Evolutionary conservation across 805 yeast genomes (phyloP), one percentile per base, ranked within the genome.

Genomic region (Candida ipomoeae): DNA sequence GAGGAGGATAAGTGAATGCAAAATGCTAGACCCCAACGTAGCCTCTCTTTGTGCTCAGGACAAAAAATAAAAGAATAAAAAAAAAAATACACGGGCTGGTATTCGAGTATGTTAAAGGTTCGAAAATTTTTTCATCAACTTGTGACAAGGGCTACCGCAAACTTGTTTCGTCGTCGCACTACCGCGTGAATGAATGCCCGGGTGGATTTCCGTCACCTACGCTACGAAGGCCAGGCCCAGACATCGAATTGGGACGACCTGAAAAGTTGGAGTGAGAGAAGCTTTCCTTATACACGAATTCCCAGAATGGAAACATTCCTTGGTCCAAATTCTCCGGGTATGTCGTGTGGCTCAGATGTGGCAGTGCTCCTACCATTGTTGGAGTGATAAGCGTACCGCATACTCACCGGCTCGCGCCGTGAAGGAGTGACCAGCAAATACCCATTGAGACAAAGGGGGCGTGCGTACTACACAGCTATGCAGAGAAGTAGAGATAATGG

Each of bases 111-210:
- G 26, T 44, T 15, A 35, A 10, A 17, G 46, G 46, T 11, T 44
- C 46, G 40, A 44, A 36, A 44, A 35, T 44, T 43, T 44, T 44
- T 21, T 44, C 33, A 21, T 35, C 40, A 15, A 15, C 33, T 32
- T 42, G 29, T 42, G 31, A 33, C 37, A 44, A 34, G 23, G 31
- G 31, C 38, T 15, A 43, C 32, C 40, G 40, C 46, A 44, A 44
- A 36, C 40, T 11, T 26, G 40, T 44, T 34, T 44, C 33, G 46
- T 26, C 46, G 33, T 35, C 46, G 46, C 46, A 34, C 46, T 44
- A 44, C 46, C 46, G 40, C 46, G 29, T 18, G 26, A 20, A 36
- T 13, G 39, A 15, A 29, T 26, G 29, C 5, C 29, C 33, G 33
- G 20, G 45, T 20, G 31, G 29, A 33, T 13, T 17, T 42, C 20